Base-by-base conservation (phyloP, 108 stramenopile species). In the Pelagomonas calceolata region DNA sequence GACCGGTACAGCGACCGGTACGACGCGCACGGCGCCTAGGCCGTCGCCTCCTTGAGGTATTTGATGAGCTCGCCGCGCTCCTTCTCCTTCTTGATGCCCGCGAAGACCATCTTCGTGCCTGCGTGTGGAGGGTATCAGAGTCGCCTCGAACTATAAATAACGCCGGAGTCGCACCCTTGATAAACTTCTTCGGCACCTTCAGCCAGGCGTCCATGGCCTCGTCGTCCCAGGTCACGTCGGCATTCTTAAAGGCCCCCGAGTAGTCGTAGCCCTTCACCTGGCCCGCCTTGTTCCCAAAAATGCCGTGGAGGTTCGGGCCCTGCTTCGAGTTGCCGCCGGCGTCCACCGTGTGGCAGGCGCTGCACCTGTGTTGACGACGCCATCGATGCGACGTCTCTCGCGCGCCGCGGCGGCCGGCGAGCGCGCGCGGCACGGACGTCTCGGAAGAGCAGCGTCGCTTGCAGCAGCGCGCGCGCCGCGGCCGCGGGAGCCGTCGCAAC, bases 301-400 rank as follows among this genome's bases (percentile, higher is more conserved):
- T 91, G 67, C 98, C 98, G 89, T 95, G 85, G 43, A 99, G 92
- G 82, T 99, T 99, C 66, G 98, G 98, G 66, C 98, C 98, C 82
- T 98, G 97, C 94, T 96, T 99, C 92, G 95, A 94, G 12, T 91
- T 79, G 39, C 91, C 96, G n/a, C 93, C 98, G 68, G 88, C 87
- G 79, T 97, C 96, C 51, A 98, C 94, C 43, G 95, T 97, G 90
- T 99, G 98, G 90, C 98, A 99, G 80, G 39, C 39, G 39, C 9
- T 10, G 39, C 39, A 43, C 39, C n/a, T n/a, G n/a, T n/a, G n/a
- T n/a, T n/a, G n/a, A n/a, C n/a, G n/a, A n/a, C n/a, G n/a, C n/a
- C n/a, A n/a, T n/a, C n/a, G n/a, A n/a, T n/a, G n/a, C n/a, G n/a
- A n/a, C n/a, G n/a, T n/a, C n/a, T n/a, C n/a, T n/a, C n/a, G n/a